Conservation (phyloP, 371 early-diverging fungal genomes). For the Sporodiniella umbellata region DNA sequence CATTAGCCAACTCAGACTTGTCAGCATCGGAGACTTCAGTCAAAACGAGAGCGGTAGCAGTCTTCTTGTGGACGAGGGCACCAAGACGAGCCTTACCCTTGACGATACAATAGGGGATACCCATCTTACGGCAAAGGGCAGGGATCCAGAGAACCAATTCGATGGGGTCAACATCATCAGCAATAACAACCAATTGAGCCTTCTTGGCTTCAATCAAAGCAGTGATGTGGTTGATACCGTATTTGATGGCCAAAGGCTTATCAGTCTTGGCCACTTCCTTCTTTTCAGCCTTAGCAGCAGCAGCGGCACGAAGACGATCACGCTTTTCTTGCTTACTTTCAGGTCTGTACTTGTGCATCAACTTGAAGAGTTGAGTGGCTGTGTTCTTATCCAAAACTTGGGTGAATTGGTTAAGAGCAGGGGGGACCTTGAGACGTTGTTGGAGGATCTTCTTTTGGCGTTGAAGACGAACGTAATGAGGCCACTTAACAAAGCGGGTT, state of each 20-base stretch:
- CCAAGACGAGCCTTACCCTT: constrained; percentile 77
- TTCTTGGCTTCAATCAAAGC: constrained; percentile 31
- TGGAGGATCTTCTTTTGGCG: constrained; percentile 32
- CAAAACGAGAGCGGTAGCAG: constrained; percentile 93
- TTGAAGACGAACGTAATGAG: constrained; percentile 95
- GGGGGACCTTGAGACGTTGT: no score
- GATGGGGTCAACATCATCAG: constrained; percentile 80
- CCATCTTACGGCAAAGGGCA: constrained; percentile 99
- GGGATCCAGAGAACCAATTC: constrained; percentile 99
- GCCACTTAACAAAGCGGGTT: constrained; percentile 97
- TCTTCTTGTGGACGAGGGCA: no score
- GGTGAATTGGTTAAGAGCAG: no score
- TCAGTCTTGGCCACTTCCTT: constrained; percentile 85
- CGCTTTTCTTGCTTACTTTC: no score
- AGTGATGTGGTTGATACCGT: constrained; percentile 99
- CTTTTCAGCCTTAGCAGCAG: constrained; percentile 18
- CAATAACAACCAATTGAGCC: no score
- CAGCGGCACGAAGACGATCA: no score
- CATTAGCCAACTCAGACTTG: constrained; percentile 85
- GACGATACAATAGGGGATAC: constrained; percentile 98
- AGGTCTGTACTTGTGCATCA: no score
- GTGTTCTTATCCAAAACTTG: no score
- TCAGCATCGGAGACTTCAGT: constrained; percentile 96
- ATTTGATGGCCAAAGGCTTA: constrained; percentile 97
- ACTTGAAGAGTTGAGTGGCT: constrained; percentile 89